A percentile compares a stretch with the other conserved stretches of the same genome.
Conservation (phyloP, 495 filamentous ascomycete genomes). For the Penicillium argentinense region DNA sequence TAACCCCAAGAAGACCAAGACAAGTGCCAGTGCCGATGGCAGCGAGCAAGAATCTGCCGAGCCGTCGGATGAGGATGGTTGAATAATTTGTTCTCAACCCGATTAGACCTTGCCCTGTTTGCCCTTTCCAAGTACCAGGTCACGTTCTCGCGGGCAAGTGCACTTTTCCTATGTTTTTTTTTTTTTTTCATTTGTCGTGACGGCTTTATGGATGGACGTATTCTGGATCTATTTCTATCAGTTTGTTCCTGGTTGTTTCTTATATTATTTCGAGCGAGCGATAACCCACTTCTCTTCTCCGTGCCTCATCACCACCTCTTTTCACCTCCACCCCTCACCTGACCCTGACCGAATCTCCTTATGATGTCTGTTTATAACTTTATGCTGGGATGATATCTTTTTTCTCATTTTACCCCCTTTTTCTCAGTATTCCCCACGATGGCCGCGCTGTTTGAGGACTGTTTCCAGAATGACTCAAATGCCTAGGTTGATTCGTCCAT, state of each 20-base stretch:
- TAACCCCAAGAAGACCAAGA: slow-evolving; percentile 51
- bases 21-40: slow-evolving; percentile 45
- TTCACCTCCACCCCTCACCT: no score
- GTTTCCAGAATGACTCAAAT: no score
- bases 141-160: no score
- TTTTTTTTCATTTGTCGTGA: slow-evolving; percentile 28
- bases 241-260: background rate
- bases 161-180: slow-evolving; percentile 11
- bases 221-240: slow-evolving; percentile 20
- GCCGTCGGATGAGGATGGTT: slow-evolving; percentile 51
- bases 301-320: background rate
- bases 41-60: slow-evolving; percentile 52
- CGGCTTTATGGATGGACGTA: slow-evolving; percentile 40
- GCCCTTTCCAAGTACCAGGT: no score
- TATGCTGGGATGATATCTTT: slow-evolving; percentile 37
- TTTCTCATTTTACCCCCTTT: slow-evolving; percentile 15
- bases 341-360: no score
- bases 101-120: no score
- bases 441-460: no score
- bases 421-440: no score
- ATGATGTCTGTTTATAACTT: slow-evolving; percentile 39
- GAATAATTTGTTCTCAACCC: slow-evolving; percentile 15
- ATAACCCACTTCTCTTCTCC: slow-evolving; percentile 25
- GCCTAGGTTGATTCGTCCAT: no score
- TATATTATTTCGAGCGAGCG: slow-evolving; percentile 34